Base-by-base conservation (phyloP, 1,139 yeast species). In the Suhomyces chickasaworum region DNA sequence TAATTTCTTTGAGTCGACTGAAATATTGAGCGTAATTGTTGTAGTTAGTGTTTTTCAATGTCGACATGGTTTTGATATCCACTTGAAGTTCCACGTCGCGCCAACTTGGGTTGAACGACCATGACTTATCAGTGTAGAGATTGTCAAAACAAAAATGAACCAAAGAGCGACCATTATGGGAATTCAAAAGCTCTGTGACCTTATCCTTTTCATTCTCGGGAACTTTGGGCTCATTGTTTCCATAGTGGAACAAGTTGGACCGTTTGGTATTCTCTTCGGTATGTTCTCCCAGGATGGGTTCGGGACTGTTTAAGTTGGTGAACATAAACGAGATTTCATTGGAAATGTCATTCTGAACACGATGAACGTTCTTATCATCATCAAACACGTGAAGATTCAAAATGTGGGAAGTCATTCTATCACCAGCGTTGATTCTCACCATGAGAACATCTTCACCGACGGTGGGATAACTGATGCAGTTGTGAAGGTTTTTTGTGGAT, bases 91-190 rank as follows among this genome's bases (percentile, higher is more conserved):
- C 68, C 16, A 75, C 59, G 39, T 75, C 77, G 37, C 63, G 60
- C 2, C 55, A 37, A 30, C 52, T 48, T 5, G 77, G 73, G 17
- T 59, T 55, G 53, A 72, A 75, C 18, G 76, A 65, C 78, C 78
- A 75, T 12, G 75, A 69, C 52, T 68, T 68, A 53, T 75, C 80
- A 42, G 57, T 57, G 56, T 67, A 74, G 30, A 73, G 47, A 52
- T 75, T 75, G 56, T 75, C 78, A 54, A 74, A 73, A 53, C 80
- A 75, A 22, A 75, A 60, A 50, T 71, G 64, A 17, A 74, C 63
- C 33, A 62, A 55, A 3, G 71, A 66, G 42, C 61, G 62, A 7
- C 68, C 73, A 27, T 56, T 52, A 42, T 58, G 56, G 34, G 60
- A 55, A 36, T 58, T 54, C 45, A 66, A 49, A 7, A 61, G 30